Percentiles rank a stretch among this genome's conserved stretches.
Evolutionary conservation across 805 yeast genomes (phyloP).

Genomic region (Sugiyamaella boreocaroliniensis): DNA sequence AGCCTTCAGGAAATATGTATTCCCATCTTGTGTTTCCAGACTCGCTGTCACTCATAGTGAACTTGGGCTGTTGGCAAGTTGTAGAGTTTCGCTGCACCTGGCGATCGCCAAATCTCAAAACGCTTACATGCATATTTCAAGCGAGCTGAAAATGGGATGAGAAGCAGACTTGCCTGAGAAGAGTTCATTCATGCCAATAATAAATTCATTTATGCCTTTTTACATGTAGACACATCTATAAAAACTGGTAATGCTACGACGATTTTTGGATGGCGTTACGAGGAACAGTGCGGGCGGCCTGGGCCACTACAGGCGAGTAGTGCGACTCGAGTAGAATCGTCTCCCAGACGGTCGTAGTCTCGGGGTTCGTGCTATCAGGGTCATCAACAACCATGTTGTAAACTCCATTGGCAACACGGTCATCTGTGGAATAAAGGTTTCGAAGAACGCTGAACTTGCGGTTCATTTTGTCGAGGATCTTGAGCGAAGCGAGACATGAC

Average conservation of each 20-base stretch:
- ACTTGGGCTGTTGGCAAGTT: not conserved
- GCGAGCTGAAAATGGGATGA: too few relatives aligned
- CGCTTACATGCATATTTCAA: not conserved
- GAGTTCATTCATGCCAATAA: not conserved
- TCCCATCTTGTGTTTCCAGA: conserved; percentile 5
- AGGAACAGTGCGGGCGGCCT: conserved; percentile 40
- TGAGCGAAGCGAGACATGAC: conserved; percentile 68
- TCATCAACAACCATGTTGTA: conserved; percentile 59
- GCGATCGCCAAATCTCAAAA: too few relatives aligned
- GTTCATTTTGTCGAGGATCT: conserved; percentile 69
- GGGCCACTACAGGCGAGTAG: conserved; percentile 74
- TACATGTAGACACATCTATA: not conserved
- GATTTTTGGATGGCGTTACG: not conserved
- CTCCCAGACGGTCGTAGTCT: conserved; percentile 90
- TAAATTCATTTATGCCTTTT: not conserved
- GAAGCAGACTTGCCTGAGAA: not conserved
- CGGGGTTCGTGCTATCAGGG: conserved; percentile 73
- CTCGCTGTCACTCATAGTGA: not conserved
- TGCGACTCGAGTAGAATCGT: conserved; percentile 70
- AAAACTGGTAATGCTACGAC: not conserved
- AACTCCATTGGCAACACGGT: conserved; percentile 74
- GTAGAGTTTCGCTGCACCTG: not conserved
- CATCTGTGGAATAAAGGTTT: conserved; percentile 81
- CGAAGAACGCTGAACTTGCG: conserved; percentile 64
- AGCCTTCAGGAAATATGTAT: conserved; percentile 2